Evolutionary conservation across 305 asterid genomes (phyloP), one percentile per base, ranked within the genome.

Genomic region (Vinca major): DNA sequence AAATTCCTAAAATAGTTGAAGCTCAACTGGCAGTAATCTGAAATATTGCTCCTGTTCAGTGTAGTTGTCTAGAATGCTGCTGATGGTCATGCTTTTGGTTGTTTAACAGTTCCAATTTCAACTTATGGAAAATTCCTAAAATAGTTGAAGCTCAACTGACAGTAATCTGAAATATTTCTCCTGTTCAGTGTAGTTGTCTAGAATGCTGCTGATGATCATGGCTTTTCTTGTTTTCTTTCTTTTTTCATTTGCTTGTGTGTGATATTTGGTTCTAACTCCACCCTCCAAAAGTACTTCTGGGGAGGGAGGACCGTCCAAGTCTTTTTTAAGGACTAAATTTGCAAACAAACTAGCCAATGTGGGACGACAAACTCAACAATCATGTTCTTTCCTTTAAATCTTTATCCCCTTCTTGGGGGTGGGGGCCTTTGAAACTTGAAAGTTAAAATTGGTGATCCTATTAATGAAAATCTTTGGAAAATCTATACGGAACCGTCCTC

Each of bases 111-210:
- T 17, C 2, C 48, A 26, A 11, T 26, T n/a, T 45, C 12, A 26
- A 16, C 57, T 69, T 47, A 5, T 26, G 52, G 8, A 10, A 2
- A 19, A 39, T 43, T 49, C 62, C 53, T 50, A 56, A 57, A 48
- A 21, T 69, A 9, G 60, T 69, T 49, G 52, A 50, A 50, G 43
- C 52, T 69, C 36, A 61, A 60, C 63, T 33, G 4, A 9, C 44
- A 60, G 19, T 14, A 69, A 33, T 11, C 44, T 36, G 9, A 37
- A 16, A 4, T 65, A 4, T 41, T 13, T 9, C 5, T 36, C 33
- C 21, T 65, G 7, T 20, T 36, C 1, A 5, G 60, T 8, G 37
- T 52, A 17, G n/a, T 54, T 21, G 21, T 64, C 12, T 53, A 58
- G 7, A n/a, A 33, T 26, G 65, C 66, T 69, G 14, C 7, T 21